Base-by-base conservation (phyloP, 352 stramenopile species). In the Thraustochytrium sp. region DNA sequence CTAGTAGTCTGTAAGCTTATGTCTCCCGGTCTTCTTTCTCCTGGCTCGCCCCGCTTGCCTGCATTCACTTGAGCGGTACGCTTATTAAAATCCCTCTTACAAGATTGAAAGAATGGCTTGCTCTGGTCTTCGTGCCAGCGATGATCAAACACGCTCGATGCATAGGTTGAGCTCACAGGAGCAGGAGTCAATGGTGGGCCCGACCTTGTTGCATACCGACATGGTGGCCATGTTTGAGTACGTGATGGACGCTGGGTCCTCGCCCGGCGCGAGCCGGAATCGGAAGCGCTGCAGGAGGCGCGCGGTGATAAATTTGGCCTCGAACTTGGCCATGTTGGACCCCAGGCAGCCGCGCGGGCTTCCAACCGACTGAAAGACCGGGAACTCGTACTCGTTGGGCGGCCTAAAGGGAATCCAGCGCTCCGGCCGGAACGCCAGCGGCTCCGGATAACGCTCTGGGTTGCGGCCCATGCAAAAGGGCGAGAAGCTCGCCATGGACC, bases 321-420 rank as follows among this genome's bases (percentile, higher is more conserved):
- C 78, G 34, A 85, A 76, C 23, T 73, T 49, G 26, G 78, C 64
- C 78, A 85, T 85, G 18, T 36, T 21, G 26, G 23, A 37, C 37
- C 78, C 78, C 23, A 85, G 51, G 37, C 78, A 85, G 31, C 16
- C 18, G 5, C 78, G 64, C 38, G 64, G 64, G 23, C 78, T 49
- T 26, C 51, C 51, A 5, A 59, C 76, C 21, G 78, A 5, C 46
- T 85, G 78, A 2, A 83, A 85, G 4, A 73, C 73, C 16, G 78
- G 78, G n/a, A 85, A 84, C 13, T 82, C 31, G 37, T 63, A 85
- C 65, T 42, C 36, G 38, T 53, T 65, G 18, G 78, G 78, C 16
- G 46, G 64, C 46, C 84, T 23, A 29, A 84, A 84, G 4, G 75
- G 75, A 18, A 84, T 84, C 75, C 75, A 84, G 9, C 75, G 55